Evolutionary conservation across 257 asterid genomes (phyloP).

Genomic region (Perilla frutescens): DNA sequence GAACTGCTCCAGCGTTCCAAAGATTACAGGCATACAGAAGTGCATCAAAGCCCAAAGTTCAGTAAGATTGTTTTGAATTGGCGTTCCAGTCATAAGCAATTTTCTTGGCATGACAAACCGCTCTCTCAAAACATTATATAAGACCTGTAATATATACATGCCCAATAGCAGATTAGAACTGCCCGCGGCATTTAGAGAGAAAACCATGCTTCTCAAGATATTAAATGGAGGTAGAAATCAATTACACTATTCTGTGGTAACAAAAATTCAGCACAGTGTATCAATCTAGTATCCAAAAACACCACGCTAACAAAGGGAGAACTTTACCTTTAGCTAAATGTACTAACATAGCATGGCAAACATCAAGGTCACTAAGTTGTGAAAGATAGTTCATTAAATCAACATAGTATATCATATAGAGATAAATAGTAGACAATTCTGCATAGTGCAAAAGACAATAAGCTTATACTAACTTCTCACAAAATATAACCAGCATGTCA

Average conservation of each 20-base stretch:
- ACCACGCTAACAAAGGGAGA: neutral
- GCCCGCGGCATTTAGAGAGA: conserved; percentile 10
- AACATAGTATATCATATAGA: neutral
- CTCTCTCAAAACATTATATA: conserved; percentile 68
- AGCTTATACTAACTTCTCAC: neutral
- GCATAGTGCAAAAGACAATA: neutral
- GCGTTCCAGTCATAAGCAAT: conserved; percentile 96
- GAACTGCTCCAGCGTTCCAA: conserved; percentile 82
- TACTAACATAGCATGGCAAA: neutral
- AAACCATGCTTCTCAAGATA: conserved; percentile 5
- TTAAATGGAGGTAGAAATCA: conserved; percentile 25
- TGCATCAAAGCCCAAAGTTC: conserved; percentile 97
- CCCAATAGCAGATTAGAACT: conserved; percentile 12
- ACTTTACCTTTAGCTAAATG: neutral
- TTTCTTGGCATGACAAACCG: conserved; percentile 82
- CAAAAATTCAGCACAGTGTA: conserved; percentile 16
- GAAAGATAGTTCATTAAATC: conserved; percentile 24
- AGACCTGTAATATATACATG: conserved; percentile 56
- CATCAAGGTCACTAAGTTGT: conserved; percentile 19
- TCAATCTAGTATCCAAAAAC: neutral
- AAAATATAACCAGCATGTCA: conserved; percentile 6
- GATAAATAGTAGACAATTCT: conserved; percentile 15
- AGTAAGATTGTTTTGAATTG: conserved; percentile 87
- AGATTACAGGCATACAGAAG: conserved; percentile 81
- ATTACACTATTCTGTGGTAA: neutral